Evolutionary conservation across 345 rosid species (phyloP).

Genomic region (Brassica rapa): DNA sequence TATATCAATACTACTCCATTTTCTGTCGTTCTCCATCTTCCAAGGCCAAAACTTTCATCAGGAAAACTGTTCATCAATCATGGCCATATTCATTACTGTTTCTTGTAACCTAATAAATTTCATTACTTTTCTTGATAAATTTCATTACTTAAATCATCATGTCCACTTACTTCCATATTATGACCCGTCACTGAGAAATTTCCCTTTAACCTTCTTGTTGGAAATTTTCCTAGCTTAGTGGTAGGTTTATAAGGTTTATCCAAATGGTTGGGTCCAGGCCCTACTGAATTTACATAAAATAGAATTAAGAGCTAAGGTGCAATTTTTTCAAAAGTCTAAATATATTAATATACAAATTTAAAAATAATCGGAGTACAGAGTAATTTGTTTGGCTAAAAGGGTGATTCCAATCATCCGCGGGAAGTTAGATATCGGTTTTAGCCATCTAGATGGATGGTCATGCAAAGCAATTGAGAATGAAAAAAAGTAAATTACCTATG

Average conservation of each 20-base stretch:
- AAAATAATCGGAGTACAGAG: not conserved
- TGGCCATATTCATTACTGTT: not conserved
- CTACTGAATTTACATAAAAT: not conserved
- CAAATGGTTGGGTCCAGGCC: not conserved
- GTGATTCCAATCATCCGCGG: not conserved
- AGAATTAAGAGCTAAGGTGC: not conserved
- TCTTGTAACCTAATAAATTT: not conserved
- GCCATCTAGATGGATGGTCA: not conserved
- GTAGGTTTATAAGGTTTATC: slow-evolving; percentile 4
- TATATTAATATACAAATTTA: not conserved
- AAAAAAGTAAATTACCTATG: slow-evolving; percentile 5
- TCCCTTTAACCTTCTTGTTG: not conserved
- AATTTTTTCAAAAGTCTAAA: not conserved
- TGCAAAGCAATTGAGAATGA: not conserved
- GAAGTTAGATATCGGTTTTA: not conserved
- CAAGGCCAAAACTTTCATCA: slow-evolving; percentile 8
- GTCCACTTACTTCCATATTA: not conserved
- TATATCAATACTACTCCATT: not conserved
- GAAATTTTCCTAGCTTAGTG: not conserved
- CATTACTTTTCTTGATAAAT: not conserved
- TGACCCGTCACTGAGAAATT: not conserved
- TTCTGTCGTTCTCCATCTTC: slow-evolving; percentile 17
- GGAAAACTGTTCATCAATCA: slow-evolving; percentile 2
- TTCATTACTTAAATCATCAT: not conserved
- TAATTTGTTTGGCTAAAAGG: not conserved